Base-by-base conservation (phyloP, 768 basidiomycete genomes). In the Mycena filopes region DNA sequence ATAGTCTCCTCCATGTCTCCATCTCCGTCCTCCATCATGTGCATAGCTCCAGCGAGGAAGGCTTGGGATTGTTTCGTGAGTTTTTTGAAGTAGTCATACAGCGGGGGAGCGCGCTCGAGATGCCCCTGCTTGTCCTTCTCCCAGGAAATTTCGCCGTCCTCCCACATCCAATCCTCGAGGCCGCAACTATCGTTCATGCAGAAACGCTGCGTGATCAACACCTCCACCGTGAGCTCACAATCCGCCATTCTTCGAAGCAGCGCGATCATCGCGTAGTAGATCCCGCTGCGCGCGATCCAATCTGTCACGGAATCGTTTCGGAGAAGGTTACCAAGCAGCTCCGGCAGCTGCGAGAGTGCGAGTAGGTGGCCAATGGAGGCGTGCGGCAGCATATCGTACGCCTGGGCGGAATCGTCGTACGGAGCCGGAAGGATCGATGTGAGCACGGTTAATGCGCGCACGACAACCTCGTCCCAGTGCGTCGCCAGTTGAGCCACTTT, bases 271-370 rank as follows among this genome's bases (percentile, higher is more conserved):
- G 82, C 80, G 51, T 84, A 75, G 70, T 87, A 87, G 18, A 80
- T 76, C 26, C 81, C 78, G 56, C 76, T 79, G 20, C 86, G 81
- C 1, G 78, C 69, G 29, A 78, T 80, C 86, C 86, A 87, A 66
- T 87, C 86, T 3, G 77, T 81, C 7, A 87, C 81, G 0, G 84
- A 84, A 72, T 87, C 87, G 69, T 88, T 88, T 16, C 86, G 77
- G n/a, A 87, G 76, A 11, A 87, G 78, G 29, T 68, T 73, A 4
- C 74, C 81, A 25, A 87, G 77, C 9, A 84, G 68, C 25, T 81
- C 80, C 3, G 86, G 82, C 18, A 87, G 67, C 61, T 83, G 80
- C 5, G 86, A 87, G 16, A 82, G 70, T 29, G 76, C 73, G 15
- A 86, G 71, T 43, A 87, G 69, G 23, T 76, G 70, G 0, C 77